These are phyloP conservation scores for Triticum dicoccoides DNA, from an alignment of 176 grass and related monocot genomes.

Conservation along the genomic window DNA sequence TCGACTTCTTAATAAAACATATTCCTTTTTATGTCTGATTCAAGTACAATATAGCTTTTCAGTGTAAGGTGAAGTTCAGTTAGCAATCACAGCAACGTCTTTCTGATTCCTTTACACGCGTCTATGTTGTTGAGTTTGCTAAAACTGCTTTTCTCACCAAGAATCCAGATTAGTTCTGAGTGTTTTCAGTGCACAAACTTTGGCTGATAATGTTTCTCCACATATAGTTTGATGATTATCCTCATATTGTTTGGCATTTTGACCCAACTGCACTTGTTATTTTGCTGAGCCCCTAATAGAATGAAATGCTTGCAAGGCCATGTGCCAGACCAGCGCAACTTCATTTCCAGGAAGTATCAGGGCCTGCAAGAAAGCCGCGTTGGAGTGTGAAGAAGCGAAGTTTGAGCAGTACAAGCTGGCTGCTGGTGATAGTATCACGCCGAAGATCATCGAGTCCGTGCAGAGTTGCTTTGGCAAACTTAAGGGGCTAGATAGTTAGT, in stretches of 20 bases:
- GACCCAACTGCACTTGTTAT: neutral
- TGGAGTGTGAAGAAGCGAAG: constrained; percentile 50
- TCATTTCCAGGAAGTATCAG: constrained; percentile 36
- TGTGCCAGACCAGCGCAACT: neutral
- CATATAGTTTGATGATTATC: neutral
- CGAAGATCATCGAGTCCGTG: constrained; percentile 18
- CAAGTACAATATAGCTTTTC: neutral
- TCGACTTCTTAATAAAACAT: neutral
- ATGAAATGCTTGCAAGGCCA: neutral
- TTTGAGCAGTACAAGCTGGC: constrained; percentile 45
- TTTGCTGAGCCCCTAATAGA: neutral
- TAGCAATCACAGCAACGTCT: neutral
- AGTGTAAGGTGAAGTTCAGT: neutral
- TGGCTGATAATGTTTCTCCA: neutral
- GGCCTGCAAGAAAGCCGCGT: constrained; percentile 49
- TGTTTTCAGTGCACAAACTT: neutral
- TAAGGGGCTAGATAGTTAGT: constrained; percentile 24
- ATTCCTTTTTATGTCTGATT: no score
- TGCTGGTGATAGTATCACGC: constrained; percentile 15
- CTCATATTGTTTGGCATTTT: neutral
- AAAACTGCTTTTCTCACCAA: neutral
- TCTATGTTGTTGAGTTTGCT: neutral
- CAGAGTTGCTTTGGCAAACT: constrained; percentile 33
- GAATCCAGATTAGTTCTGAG: neutral
- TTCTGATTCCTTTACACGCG: neutral